Percentiles rank a stretch among this genome's conserved stretches.
Evolutionary conservation across 345 rosid species (phyloP).

Genomic region (Linum tenue): DNA sequence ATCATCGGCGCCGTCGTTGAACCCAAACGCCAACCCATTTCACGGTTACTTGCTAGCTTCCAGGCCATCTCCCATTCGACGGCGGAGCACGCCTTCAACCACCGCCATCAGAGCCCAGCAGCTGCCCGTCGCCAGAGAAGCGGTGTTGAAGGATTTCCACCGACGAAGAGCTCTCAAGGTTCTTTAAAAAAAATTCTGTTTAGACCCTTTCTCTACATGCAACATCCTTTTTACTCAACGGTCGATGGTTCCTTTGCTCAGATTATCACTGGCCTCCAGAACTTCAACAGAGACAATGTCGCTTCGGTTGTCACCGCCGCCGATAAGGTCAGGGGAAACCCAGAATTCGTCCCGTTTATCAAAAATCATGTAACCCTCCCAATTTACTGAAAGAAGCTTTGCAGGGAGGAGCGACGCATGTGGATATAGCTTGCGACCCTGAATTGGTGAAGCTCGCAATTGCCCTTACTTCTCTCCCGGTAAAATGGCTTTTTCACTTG

Average conservation of each 20-base stretch:
- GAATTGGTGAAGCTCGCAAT: conserved; percentile 51
- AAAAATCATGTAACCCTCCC: no score
- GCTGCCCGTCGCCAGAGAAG: background rate
- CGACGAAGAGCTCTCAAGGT: background rate
- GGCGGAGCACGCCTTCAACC: background rate
- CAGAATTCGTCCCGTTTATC: no score
- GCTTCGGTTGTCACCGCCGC: background rate
- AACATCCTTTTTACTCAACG: background rate
- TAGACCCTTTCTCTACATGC: background rate
- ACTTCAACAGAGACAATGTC: background rate
- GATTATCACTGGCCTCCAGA: background rate
- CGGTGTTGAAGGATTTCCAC: background rate
- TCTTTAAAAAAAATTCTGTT: background rate
- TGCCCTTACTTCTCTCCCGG: conserved; percentile 53
- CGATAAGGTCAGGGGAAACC: background rate
- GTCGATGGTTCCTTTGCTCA: background rate
- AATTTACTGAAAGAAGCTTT: background rate
- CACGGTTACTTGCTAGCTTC: background rate
- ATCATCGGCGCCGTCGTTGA: background rate
- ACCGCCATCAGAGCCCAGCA: background rate
- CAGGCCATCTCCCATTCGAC: background rate
- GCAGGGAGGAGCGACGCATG: conserved; percentile 67
- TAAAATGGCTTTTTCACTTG: conserved; percentile 9
- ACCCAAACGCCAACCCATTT: background rate
- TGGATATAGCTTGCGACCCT: conserved; percentile 60